These are phyloP conservation scores for Elsinoe arachidis DNA, from an alignment of 2,329 filamentous ascomycete species.

Conservation along the genomic window DNA sequence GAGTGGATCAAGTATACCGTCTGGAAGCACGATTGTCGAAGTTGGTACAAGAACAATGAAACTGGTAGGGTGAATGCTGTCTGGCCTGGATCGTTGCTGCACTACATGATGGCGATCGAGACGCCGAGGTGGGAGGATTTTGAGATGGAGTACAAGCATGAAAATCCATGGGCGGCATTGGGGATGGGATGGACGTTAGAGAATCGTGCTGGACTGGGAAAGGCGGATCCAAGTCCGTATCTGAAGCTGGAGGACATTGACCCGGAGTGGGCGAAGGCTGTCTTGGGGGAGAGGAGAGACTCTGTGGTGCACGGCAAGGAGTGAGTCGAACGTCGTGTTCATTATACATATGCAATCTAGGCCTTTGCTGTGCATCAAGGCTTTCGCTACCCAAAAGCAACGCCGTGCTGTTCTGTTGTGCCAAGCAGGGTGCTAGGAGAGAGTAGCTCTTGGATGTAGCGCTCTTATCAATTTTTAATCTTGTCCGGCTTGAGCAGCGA, in stretches of 20 bases:
- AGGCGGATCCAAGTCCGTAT: slow-evolving; percentile 32
- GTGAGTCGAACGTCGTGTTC: background rate
- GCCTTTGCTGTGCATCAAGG: too few relatives aligned
- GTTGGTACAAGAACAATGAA: slow-evolving; percentile 41
- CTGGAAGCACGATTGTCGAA: slow-evolving; percentile 39
- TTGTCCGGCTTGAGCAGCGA: background rate
- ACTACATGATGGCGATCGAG: slow-evolving; percentile 37
- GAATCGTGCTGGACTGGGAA: slow-evolving; percentile 19
- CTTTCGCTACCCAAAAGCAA: too few relatives aligned
- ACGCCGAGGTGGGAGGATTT: slow-evolving; percentile 37
- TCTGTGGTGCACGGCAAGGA: background rate
- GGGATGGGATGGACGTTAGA: slow-evolving; percentile 34
- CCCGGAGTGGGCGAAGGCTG: slow-evolving; percentile 32
- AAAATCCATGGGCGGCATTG: slow-evolving; percentile 35
- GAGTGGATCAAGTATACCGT: slow-evolving; percentile 44
- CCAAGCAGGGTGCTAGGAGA: too few relatives aligned
- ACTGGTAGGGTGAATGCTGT: slow-evolving; percentile 39
- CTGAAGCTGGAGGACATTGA: slow-evolving; percentile 34
- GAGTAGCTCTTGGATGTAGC: too few relatives aligned
- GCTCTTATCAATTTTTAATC: background rate
- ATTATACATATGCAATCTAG: too few relatives aligned
- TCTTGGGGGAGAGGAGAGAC: slow-evolving; percentile 17
- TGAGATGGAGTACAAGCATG: slow-evolving; percentile 32
- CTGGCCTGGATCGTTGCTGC: slow-evolving; percentile 44
- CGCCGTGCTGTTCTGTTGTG: too few relatives aligned